phyloP scores from a whole-genome alignment of 176 grass and related monocot genomes.

The Aegilops speltoides region DNA sequence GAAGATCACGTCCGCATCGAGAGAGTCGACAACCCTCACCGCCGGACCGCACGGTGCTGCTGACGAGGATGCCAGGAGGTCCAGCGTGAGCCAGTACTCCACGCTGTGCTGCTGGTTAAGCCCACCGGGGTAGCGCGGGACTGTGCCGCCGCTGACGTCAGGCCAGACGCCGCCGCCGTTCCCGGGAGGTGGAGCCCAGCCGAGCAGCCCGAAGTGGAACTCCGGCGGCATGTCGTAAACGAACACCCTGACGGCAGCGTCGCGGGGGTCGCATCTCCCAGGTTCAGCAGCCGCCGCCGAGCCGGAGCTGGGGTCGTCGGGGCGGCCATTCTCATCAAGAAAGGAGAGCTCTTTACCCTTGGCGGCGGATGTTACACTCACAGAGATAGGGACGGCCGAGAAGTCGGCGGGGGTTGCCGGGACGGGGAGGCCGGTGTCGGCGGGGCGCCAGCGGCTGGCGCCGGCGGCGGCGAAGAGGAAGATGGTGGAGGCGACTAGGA shows the following conservation, averaged over 20 bases:
- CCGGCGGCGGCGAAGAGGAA: slow-evolving; percentile 49
- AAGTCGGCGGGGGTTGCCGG: not conserved
- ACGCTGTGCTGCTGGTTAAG: slow-evolving; percentile 97
- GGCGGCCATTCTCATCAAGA: slow-evolving; percentile 38
- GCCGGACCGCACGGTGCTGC: slow-evolving; percentile 38
- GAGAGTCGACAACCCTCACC: slow-evolving; percentile 54
- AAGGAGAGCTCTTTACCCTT: slow-evolving; percentile 29
- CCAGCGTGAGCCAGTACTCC: slow-evolving; percentile 90
- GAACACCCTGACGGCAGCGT: slow-evolving; percentile 58
- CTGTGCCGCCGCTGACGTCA: slow-evolving; percentile 25
- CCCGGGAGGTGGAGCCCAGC: slow-evolving; percentile 45
- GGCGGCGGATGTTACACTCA: not conserved
- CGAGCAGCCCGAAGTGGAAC: slow-evolving; percentile 86
- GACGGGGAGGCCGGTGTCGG: slow-evolving; percentile 46
- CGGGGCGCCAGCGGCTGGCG: slow-evolving; percentile 40
- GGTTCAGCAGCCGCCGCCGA: not conserved
- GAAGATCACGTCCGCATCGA: slow-evolving; percentile 71
- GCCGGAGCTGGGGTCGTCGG: slow-evolving; percentile 34
- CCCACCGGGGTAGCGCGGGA: slow-evolving; percentile 70
- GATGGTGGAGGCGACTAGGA: slow-evolving; percentile 59
- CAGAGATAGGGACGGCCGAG: not conserved
- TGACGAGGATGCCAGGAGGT: slow-evolving; percentile 59
- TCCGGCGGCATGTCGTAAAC: slow-evolving; percentile 91
- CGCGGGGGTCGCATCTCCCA: slow-evolving; percentile 46
- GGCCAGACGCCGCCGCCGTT: slow-evolving; percentile 60